Evolutionary conservation across 139 green algal species (phyloP).

Genomic region (Nannochloris sp.): DNA sequence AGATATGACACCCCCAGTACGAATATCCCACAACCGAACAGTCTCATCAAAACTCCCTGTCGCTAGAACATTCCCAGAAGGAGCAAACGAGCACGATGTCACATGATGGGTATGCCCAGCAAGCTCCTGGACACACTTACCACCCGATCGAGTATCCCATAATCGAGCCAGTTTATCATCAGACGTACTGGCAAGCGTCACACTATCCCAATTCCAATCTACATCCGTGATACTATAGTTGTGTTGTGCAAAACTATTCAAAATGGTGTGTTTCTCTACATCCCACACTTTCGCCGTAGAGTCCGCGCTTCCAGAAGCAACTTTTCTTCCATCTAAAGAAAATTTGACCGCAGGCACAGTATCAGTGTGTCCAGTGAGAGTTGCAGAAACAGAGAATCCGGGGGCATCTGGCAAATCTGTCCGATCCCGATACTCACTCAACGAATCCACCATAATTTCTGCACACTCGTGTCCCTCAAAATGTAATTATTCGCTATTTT

Average conservation of each 20-base stretch:
- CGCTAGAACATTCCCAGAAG: conserved; percentile 63
- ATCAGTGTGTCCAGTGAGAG: conserved; percentile 31
- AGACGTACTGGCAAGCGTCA: conserved; percentile 49
- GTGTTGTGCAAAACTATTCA: conserved; percentile 55
- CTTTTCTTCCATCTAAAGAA: conserved; percentile 17
- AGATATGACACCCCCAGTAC: conserved; percentile 44
- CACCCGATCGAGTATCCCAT: conserved; percentile 49
- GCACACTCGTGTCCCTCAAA: background rate
- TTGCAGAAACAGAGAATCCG: conserved; percentile 9
- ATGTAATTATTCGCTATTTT: no score
- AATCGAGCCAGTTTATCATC: conserved; percentile 53
- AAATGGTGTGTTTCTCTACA: conserved; percentile 22
- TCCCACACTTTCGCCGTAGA: conserved; percentile 61
- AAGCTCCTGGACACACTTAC: conserved; percentile 43
- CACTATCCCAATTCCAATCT: conserved; percentile 51
- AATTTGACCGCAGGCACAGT: conserved; percentile 51
- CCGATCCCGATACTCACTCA: background rate
- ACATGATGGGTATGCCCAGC: conserved; percentile 80
- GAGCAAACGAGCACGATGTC: conserved; percentile 73
- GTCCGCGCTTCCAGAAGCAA: conserved; percentile 68
- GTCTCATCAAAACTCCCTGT: conserved; percentile 88
- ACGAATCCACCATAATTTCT: background rate
- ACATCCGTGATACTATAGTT: conserved; percentile 67
- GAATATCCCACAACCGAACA: conserved; percentile 76
- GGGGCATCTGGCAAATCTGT: conserved; percentile 8